phyloP scores from a whole-genome alignment of 306 rosid species.

The Pterocarpus macrocarpus region DNA sequence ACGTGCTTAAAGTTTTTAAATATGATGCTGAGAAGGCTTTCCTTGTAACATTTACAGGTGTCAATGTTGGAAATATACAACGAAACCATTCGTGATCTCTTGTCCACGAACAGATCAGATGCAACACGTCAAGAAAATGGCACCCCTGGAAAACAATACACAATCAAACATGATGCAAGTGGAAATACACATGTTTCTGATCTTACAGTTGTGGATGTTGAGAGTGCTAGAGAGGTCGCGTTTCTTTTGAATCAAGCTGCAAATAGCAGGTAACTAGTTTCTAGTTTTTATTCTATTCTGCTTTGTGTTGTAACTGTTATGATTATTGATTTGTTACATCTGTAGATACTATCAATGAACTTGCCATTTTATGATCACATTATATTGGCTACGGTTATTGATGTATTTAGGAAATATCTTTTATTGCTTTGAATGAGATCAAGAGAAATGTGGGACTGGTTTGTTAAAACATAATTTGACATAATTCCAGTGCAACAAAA shows the following conservation, averaged over 20 bases:
- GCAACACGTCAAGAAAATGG: conserved; percentile 66
- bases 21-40: conserved; percentile 21
- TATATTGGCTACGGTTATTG: not conserved
- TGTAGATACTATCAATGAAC: not conserved
- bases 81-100: conserved; percentile 89
- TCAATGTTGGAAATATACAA: conserved; percentile 99
- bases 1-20: not conserved
- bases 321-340: not conserved
- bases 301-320: not conserved
- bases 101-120: conserved; percentile 69
- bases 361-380: conserved; percentile 4
- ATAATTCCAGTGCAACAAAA: not conserved
- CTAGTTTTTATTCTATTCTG: conserved; percentile 14
- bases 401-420: not conserved
- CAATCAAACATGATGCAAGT: conserved; percentile 85
- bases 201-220: conserved; percentile 92
- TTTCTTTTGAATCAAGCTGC: conserved; percentile 90
- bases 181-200: conserved; percentile 90
- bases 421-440: conserved; percentile 27
- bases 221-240: conserved; percentile 87
- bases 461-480: not conserved
- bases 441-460: not conserved
- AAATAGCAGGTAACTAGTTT: conserved; percentile 79
- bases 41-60: conserved; percentile 57
- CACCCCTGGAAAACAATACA: conserved; percentile 77